These are phyloP conservation scores for Dalbergia cochinchinensis DNA, from an alignment of 306 rosid genomes.

Conservation along the genomic window DNA sequence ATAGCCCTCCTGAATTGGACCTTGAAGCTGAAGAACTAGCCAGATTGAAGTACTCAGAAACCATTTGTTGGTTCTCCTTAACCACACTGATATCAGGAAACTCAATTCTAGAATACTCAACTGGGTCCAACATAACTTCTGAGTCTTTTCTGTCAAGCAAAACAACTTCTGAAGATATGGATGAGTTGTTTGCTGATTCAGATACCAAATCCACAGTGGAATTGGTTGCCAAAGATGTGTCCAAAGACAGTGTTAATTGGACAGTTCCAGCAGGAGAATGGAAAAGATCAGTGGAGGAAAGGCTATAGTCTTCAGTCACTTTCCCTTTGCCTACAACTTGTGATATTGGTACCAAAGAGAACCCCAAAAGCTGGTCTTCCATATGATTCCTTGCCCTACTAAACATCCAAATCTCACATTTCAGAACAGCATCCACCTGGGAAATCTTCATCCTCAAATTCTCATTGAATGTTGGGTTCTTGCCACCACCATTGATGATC, in stretches of 20 bases:
- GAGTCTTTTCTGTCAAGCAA: conserved; percentile 71
- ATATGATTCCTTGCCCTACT: conserved; percentile 72
- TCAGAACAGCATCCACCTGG: conserved; percentile 72
- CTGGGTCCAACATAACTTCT: conserved; percentile 62
- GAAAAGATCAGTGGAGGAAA: conserved; percentile 94
- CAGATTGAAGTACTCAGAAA: conserved; percentile 74
- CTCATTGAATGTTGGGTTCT: conserved; percentile 81
- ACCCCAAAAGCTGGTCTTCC: conserved; percentile 91
- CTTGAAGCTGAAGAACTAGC: conserved; percentile 48
- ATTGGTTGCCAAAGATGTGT: conserved; percentile 51
- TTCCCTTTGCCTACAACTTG: conserved; percentile 71
- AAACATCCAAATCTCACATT: conserved; percentile 93
- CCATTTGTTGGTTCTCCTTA: conserved; percentile 86
- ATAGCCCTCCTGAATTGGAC: conserved; percentile 52
- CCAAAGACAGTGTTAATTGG: conserved; percentile 65
- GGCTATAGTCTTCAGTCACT: conserved; percentile 71
- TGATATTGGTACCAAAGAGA: conserved; percentile 80
- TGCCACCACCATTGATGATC: conserved; percentile 80
- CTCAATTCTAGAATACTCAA: conserved; percentile 86
- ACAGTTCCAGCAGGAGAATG: conserved; percentile 98
- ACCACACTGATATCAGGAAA: conserved; percentile 79
- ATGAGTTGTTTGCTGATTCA: conserved; percentile 58
- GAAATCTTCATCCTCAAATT: conserved; percentile 71
- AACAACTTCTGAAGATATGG: conserved; percentile 91
- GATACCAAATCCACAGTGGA: conserved; percentile 51